These are phyloP conservation scores for Ehretia macrophylla DNA, from an alignment of 257 asterid species.

Conservation along the genomic window DNA sequence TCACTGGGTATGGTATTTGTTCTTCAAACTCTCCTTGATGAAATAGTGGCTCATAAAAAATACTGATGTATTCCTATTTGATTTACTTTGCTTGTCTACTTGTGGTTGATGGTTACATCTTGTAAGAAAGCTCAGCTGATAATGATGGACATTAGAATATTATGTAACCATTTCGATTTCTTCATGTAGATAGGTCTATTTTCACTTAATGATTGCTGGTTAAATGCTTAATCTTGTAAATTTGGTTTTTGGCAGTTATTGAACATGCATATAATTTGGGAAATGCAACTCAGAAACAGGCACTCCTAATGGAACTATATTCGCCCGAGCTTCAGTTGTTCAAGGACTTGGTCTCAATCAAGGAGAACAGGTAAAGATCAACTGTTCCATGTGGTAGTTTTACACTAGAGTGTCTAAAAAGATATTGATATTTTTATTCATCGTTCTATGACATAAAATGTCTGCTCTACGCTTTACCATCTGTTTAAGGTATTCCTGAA, in stretches of 20 bases:
- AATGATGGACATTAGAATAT: no score
- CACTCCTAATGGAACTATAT: slow-evolving; percentile 78
- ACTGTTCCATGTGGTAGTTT: background rate
- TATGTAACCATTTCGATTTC: no score
- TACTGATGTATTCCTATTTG: background rate
- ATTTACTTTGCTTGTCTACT: no score
- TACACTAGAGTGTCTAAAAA: background rate
- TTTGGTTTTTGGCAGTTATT: slow-evolving; percentile 46
- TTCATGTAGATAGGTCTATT: no score
- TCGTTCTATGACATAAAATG: no score
- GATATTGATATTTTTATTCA: no score
- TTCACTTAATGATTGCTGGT: no score
- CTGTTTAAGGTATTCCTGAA: no score
- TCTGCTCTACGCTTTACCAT: no score
- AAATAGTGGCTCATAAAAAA: background rate
- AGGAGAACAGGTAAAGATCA: slow-evolving; percentile 56
- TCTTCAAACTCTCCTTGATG: slow-evolving; percentile 6
- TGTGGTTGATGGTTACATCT: no score
- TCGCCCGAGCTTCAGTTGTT: slow-evolving; percentile 86
- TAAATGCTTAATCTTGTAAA: background rate
- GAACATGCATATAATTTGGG: slow-evolving; percentile 85
- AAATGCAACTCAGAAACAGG: slow-evolving; percentile 80
- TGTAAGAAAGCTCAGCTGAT: no score
- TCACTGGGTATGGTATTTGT: slow-evolving; percentile 69
- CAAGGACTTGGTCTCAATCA: slow-evolving; percentile 65